phyloP scores from a whole-genome alignment of 306 rosid genomes.

The Parietaria judaica region DNA sequence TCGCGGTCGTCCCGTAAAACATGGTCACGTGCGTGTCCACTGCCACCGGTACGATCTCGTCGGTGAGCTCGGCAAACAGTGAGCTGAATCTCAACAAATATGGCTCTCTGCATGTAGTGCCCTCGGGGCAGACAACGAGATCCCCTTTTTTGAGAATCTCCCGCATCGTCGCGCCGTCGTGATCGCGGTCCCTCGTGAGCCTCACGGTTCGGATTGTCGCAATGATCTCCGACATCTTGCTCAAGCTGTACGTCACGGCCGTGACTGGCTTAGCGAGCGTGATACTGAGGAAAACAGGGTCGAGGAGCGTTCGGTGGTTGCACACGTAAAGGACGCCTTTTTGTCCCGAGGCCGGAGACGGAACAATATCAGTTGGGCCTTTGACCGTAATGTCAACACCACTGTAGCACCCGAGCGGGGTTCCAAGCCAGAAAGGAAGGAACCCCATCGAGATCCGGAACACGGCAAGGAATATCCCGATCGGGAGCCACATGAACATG shows the following conservation, averaged over 20 bases:
- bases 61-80: conserved; percentile 74
- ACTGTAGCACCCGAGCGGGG: conserved; percentile 28
- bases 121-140: conserved; percentile 93
- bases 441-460: conserved; percentile 54
- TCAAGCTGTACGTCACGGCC: conserved; percentile 69
- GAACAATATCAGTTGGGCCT: conserved; percentile 17
- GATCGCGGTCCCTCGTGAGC: conserved; percentile 54
- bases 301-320: conserved; percentile 63
- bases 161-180: conserved; percentile 67
- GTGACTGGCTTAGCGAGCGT: conserved; percentile 44
- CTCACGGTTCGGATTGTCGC: conserved; percentile 58
- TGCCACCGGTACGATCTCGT: conserved; percentile 86
- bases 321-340: conserved; percentile 69
- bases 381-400: conserved; percentile 37
- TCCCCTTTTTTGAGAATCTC: conserved; percentile 53
- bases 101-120: conserved; percentile 96
- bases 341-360: conserved; percentile 8
- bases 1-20: conserved; percentile 96
- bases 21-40: conserved; percentile 51
- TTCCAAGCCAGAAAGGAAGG: conserved; percentile 46
- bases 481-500: conserved; percentile 77
- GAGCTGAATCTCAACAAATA: conserved; percentile 81
- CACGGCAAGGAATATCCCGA: conserved; percentile 52
- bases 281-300: conserved; percentile 62
- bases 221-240: conserved; percentile 55